Conservation (phyloP, 192 early-diverging fungal genomes). For the Jimgerdemannia flammicorona region DNA sequence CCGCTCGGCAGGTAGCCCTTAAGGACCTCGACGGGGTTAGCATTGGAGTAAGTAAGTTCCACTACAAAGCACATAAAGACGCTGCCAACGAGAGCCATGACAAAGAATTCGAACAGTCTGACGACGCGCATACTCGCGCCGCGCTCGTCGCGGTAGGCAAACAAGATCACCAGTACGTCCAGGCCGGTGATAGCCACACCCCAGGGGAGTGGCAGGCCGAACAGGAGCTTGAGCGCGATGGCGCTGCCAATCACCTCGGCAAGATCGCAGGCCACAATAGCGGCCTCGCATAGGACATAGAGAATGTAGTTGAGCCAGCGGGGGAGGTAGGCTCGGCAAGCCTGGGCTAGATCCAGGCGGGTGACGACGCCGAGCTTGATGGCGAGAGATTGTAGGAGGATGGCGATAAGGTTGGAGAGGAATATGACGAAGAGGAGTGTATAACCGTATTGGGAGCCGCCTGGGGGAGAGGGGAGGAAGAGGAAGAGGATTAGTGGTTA, state of each 20-base stretch:
- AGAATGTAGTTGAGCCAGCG: conserved; percentile 56
- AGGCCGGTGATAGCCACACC: conserved; percentile 73
- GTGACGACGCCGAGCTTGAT: conserved; percentile 76
- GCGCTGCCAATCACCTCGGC: conserved; percentile 86
- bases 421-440: conserved; percentile 70
- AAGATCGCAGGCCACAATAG: conserved; percentile 79
- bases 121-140: conserved; percentile 34
- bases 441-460: conserved; percentile 75
- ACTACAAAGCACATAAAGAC: conserved; percentile 66
- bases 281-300: conserved; percentile 69
- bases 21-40: conserved; percentile 56
- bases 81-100: conserved; percentile 61
- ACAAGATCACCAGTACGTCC: conserved; percentile 70
- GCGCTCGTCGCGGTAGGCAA: conserved; percentile 49
- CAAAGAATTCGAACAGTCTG: conserved; percentile 60
- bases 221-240: conserved; percentile 74
- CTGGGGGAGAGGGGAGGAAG: conserved; percentile 17
- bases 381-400: conserved; percentile 71
- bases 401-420: conserved; percentile 70
- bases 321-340: conserved; percentile 59
- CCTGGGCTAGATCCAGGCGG: conserved; percentile 67
- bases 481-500: not conserved
- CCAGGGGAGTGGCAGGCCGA: conserved; percentile 61
- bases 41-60: conserved; percentile 55
- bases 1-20: conserved; percentile 58